Base-by-base conservation (phyloP, 306 rosid genomes). In the Canavalia ensiformis region DNA sequence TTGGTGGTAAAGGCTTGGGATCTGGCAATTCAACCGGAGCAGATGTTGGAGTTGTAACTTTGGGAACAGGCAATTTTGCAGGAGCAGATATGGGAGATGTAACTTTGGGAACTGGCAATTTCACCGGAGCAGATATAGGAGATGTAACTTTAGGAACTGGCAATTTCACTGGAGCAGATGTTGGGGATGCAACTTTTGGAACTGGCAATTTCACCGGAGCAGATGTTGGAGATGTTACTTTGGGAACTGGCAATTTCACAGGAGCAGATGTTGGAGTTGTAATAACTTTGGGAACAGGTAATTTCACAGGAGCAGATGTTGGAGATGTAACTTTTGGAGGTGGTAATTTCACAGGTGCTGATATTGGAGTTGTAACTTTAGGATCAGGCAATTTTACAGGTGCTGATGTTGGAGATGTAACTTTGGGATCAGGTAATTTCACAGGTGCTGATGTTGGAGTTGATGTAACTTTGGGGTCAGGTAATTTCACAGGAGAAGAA, bases 1-100 rank as follows among this genome's bases (percentile, higher is more conserved):
- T 33, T 31, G 84, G 84, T 13, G 75, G 44, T 62, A 7, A n/a
- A 8, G 8, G 31, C 18, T 73, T 81, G 6, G 84, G 75, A 65
- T 51, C 68, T 6, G 63, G 72, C 71, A 28, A 35, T 60, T 71
- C 71, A n/a, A 59, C 52, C 7, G 83, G 83, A 33, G 83, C 60
- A 8, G 69, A 33, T 33, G 13, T 33, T 56, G 75, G 72, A 7
- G 83, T 1, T 9, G 33, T 37, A 44, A 44, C 51, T 8, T 67
- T 66, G 0, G 81, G 81, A 6, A 7, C 29, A 45, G 62, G 75
- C 74, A 37, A 34, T 42, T 64, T 74, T 10, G 68, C 7, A 33
- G 83, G 83, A 10, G 83, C 62, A 56, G 60, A 1, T 18, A 6
- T 69, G 31, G 83, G 83, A 46, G 76, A 0, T 58, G 18, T 75